Base-by-base conservation (phyloP, 495 filamentous ascomycete genomes). In the Collariella sp. region DNA sequence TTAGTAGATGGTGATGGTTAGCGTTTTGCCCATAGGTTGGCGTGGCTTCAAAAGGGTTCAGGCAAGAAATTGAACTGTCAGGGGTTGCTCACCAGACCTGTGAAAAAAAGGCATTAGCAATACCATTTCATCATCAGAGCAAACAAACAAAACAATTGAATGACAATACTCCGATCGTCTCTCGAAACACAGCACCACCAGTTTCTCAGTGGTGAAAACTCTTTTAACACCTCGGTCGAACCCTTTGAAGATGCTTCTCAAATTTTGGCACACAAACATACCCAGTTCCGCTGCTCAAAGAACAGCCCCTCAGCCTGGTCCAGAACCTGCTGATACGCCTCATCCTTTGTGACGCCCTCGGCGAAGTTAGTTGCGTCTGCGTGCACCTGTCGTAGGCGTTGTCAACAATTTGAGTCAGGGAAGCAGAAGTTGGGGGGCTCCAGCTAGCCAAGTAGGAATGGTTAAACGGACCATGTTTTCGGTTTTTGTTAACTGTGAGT, bases 221-320 rank as follows among this genome's bases (percentile, higher is more conserved):
- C 4, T 26, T 31, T n/a, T 16, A 46, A 41, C 50, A 53, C 29
- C 44, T 41, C 50, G 44, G 15, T 1, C 50, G 2, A 18, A 33
- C 12, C 18, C 6, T 16, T n/a, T 13, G 33, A 19, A 53, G 45
- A 13, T 45, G 42, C 40, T 49, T n/a, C 50, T 36, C 16, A 38
- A 24, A n/a, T 5, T 15, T 12, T 43, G 38, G 36, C 12, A 29
- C 23, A 20, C 5, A 16, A 18, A 50, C 78, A 62, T 69, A 94
- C 89, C 91, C 91, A 95, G 63, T 95, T 95, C 44, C 86, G 76
- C 63, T 95, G 91, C 18, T 80, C 88, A 34, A 82, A 76, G 38
- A 90, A 81, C 4, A 96, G 73, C 16, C 82, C 83, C 54, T 79
- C 75, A 5, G 85, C 80, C 60, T 90, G 82, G 29, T 85, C 72